Conservation (phyloP, 2,329 filamentous ascomycete species). For the Ceratocystis lukuohia region DNA sequence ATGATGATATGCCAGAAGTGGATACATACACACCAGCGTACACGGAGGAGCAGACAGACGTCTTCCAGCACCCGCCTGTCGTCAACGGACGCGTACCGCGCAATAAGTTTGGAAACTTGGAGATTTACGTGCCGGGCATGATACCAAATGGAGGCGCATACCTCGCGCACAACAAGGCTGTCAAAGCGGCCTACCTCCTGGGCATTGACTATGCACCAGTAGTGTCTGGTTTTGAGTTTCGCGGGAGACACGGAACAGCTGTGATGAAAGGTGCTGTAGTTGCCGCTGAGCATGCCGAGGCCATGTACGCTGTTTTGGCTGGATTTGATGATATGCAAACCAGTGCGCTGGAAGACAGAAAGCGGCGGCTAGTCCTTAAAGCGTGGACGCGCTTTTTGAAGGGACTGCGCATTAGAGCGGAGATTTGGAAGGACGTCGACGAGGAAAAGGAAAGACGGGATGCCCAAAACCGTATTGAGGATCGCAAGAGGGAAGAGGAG, state of each 20-base stretch:
- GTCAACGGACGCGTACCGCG: slow-evolving; percentile 64
- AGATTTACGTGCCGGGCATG: slow-evolving; percentile 87
- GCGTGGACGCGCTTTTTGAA: slow-evolving; percentile 58
- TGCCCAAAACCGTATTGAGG: neutral
- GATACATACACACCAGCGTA: slow-evolving; percentile 43
- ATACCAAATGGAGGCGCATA: slow-evolving; percentile 70
- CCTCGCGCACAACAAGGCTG: slow-evolving; percentile 45
- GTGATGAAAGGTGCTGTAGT: slow-evolving; percentile 67
- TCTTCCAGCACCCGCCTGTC: slow-evolving; percentile 66
- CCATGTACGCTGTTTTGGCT: slow-evolving; percentile 53
- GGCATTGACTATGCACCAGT: slow-evolving; percentile 81
- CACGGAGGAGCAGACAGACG: slow-evolving; percentile 50
- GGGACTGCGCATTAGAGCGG: slow-evolving; percentile 60
- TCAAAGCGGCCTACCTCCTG: slow-evolving; percentile 59
- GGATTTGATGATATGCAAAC: slow-evolving; percentile 54
- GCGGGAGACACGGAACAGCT: slow-evolving; percentile 72
- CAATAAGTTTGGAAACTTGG: slow-evolving; percentile 88
- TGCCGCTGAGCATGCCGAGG: slow-evolving; percentile 56
- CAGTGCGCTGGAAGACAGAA: slow-evolving; percentile 53
- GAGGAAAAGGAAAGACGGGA: slow-evolving; percentile 9
- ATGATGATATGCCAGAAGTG: slow-evolving; percentile 25
- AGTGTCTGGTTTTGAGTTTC: slow-evolving; percentile 80
- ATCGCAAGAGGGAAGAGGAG: neutral
- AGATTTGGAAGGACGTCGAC: slow-evolving; percentile 34
- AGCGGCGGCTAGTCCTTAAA: slow-evolving; percentile 57